Conservation (phyloP, 495 filamentous ascomycete species). For the Mytilinidion resinicola region DNA sequence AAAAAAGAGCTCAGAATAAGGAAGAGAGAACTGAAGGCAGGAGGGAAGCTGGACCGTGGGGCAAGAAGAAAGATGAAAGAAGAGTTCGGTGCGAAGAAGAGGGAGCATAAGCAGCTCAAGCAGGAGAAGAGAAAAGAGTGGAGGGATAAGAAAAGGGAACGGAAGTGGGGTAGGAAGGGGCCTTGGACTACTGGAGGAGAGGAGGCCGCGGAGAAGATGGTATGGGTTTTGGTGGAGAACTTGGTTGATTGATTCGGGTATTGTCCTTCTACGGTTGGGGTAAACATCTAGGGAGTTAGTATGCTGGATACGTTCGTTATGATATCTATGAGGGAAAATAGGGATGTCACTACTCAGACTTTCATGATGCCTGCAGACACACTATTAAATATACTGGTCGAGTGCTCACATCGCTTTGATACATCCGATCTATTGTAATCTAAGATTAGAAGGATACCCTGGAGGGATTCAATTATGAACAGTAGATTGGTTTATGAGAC, state of each 20-base stretch:
- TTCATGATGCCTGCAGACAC: no score
- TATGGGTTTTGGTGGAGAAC: slow-evolving; percentile 27
- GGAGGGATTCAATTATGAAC: no score
- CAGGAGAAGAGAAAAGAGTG: background rate
- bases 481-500: no score
- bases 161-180: background rate
- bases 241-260: background rate
- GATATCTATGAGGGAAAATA: no score
- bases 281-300: no score
- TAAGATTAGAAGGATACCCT: no score
- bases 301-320: no score
- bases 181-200: background rate
- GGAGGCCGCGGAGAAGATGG: slow-evolving; percentile 2
- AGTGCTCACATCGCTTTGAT: no score
- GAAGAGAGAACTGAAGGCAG: slow-evolving; percentile 7
- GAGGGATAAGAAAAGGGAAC: background rate
- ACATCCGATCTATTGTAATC: no score
- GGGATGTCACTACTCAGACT: no score
- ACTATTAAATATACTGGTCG: no score
- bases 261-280: no score
- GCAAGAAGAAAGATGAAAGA: slow-evolving; percentile 2
- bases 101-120: background rate
- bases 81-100: slow-evolving; percentile 2
- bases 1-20: background rate
- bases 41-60: background rate